Evolutionary conservation across 306 rosid species (phyloP).

Genomic region (Acacia acuminata): DNA sequence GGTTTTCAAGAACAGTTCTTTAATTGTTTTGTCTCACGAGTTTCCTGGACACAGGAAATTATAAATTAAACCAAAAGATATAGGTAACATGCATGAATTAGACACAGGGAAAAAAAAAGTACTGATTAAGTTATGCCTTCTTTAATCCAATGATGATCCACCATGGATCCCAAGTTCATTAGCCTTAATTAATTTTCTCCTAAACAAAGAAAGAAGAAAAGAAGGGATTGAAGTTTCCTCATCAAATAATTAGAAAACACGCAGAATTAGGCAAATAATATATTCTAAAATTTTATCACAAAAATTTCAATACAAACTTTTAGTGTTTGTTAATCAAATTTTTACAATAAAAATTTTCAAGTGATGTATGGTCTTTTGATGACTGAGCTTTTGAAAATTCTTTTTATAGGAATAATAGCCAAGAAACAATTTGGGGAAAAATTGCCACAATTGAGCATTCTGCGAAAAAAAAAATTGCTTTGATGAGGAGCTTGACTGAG

Average conservation of each 20-base stretch:
- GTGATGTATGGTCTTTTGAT: background rate
- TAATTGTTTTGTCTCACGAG: conserved; percentile 21
- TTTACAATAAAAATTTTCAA: background rate
- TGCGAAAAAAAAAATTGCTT: background rate
- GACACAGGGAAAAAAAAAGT: background rate
- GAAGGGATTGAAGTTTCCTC: background rate
- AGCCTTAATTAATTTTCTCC: background rate
- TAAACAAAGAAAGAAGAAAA: background rate
- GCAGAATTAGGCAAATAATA: background rate
- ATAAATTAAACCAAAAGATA: background rate
- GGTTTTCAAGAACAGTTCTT: background rate
- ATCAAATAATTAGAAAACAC: background rate
- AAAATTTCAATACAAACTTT: background rate
- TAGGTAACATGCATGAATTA: background rate
- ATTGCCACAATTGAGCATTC: background rate
- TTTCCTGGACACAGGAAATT: background rate
- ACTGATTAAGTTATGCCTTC: background rate
- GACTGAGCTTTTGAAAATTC: background rate
- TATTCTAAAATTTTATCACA: background rate
- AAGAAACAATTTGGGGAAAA: background rate
- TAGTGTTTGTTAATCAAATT: background rate
- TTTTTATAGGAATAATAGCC: background rate
- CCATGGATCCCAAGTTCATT: background rate
- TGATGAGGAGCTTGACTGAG: background rate
- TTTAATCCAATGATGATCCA: background rate